Percentiles rank a stretch among this genome's conserved stretches.
phyloP scores from a whole-genome alignment of 306 rosid species.

The Cyclanthera cordifolia region DNA sequence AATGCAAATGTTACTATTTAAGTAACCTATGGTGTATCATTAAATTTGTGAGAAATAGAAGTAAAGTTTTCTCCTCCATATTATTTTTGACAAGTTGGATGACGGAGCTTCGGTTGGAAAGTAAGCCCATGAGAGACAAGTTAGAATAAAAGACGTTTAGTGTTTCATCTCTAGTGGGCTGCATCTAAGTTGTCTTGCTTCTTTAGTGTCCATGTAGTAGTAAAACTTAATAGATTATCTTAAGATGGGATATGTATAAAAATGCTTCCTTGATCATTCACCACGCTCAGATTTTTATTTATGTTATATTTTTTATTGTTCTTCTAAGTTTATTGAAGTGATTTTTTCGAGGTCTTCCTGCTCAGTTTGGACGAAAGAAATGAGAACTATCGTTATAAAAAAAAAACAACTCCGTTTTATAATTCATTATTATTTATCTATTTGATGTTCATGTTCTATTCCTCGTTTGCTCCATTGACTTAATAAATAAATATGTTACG shows the following conservation, averaged over 20 bases:
- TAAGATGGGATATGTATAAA: neutral
- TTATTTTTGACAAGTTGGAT: too few species aligned
- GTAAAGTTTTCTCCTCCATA: too few species aligned
- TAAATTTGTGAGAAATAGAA: too few species aligned
- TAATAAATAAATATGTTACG: neutral
- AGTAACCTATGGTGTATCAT: too few species aligned
- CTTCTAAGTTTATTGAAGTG: neutral
- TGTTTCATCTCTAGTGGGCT: neutral
- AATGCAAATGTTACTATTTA: too few species aligned
- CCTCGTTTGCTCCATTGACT: neutral
- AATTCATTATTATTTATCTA: neutral
- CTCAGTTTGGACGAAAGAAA: neutral
- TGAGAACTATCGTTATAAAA: neutral
- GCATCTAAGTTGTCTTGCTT: slow-evolving; percentile 1
- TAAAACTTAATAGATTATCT: neutral
- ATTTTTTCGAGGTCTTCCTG: neutral
- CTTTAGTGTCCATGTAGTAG: neutral
- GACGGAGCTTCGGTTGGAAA: neutral
- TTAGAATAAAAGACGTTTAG: neutral
- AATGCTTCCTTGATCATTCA: slow-evolving; percentile 1
- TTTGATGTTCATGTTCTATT: neutral
- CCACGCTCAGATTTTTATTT: neutral
- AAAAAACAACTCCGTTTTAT: neutral
- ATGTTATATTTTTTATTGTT: neutral
- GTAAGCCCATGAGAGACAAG: neutral